A percentile compares a stretch with the other conserved stretches of the same genome.
Conservation (phyloP, 2,329 filamentous ascomycete species). For the Hirsutella thompsonii region DNA sequence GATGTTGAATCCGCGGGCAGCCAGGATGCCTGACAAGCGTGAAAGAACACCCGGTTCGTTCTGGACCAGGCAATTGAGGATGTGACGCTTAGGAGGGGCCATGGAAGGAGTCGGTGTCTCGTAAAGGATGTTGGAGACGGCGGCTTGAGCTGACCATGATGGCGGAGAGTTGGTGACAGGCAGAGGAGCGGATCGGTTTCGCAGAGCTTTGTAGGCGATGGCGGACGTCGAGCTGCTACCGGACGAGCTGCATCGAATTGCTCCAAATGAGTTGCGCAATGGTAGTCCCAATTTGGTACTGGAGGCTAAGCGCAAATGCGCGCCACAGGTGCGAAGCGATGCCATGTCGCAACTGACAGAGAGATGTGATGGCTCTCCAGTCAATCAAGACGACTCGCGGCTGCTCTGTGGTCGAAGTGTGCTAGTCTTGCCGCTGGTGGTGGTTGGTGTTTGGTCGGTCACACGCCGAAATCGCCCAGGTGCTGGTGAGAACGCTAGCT, state of each 20-base stretch:
- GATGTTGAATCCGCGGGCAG: constrained; percentile 96
- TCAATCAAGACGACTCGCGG: not conserved
- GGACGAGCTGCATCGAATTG: constrained; percentile 24
- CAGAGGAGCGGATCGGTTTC: constrained; percentile 75
- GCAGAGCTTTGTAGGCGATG: constrained; percentile 92
- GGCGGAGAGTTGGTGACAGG: constrained; percentile 66
- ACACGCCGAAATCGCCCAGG: too few species aligned
- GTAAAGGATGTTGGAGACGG: constrained; percentile 97
- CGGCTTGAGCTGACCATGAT: constrained; percentile 81
- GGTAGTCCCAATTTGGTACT: constrained; percentile 14
- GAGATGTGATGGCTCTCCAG: not conserved
- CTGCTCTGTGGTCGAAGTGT: constrained; percentile 1
- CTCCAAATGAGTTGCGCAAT: constrained; percentile 11
- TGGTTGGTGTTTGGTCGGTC: too few species aligned
- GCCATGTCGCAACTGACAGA: constrained; percentile 22
- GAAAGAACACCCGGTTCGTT: constrained; percentile 97
- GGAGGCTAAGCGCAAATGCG: constrained; percentile 24
- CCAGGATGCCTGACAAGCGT: constrained; percentile 89
- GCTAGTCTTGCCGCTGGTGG: constrained; percentile 2
- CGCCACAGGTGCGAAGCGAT: constrained; percentile 28
- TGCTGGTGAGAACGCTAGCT: too few species aligned
- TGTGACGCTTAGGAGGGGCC: constrained; percentile 80
- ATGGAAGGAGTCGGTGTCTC: constrained; percentile 81
- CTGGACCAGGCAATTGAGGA: constrained; percentile 96
- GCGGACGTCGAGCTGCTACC: constrained; percentile 74